Evolutionary conservation across 805 yeast genomes (phyloP).

Genomic region (Candida fluviatilis): DNA sequence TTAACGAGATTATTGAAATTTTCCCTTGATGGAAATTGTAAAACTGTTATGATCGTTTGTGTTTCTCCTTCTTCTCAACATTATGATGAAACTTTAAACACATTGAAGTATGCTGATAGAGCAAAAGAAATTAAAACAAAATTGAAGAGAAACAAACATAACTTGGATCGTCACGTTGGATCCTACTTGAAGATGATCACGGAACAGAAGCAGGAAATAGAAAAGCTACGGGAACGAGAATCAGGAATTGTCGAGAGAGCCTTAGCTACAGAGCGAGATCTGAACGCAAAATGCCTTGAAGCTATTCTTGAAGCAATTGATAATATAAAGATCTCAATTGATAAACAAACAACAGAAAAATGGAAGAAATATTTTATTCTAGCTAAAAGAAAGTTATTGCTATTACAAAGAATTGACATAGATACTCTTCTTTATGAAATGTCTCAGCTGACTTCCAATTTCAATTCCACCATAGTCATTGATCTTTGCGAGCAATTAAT

Average conservation of each 20-base stretch:
- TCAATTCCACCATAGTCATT: slow-evolving; percentile 7
- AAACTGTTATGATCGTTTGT: slow-evolving; percentile 95
- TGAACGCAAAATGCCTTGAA: slow-evolving; percentile 35
- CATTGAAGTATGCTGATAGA: slow-evolving; percentile 85
- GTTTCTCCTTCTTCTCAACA: slow-evolving; percentile 82
- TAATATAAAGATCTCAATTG: slow-evolving; percentile 36
- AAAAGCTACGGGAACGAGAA: slow-evolving; percentile 58
- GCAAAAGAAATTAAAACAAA: slow-evolving; percentile 90
- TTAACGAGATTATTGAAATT: slow-evolving; percentile 82
- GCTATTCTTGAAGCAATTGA: slow-evolving; percentile 40
- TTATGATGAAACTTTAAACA: slow-evolving; percentile 89
- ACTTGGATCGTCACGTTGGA: slow-evolving; percentile 77
- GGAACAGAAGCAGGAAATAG: slow-evolving; percentile 73
- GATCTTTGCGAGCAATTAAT: slow-evolving; percentile 30
- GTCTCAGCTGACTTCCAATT: neutral
- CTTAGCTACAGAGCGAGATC: slow-evolving; percentile 27
- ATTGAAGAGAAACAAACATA: slow-evolving; percentile 66
- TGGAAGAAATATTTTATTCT: slow-evolving; percentile 40
- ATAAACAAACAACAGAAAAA: slow-evolving; percentile 41
- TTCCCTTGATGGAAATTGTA: slow-evolving; percentile 91
- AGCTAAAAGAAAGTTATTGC: slow-evolving; percentile 44
- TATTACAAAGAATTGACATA: slow-evolving; percentile 41
- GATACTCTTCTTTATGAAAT: slow-evolving; percentile 17
- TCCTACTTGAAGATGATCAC: slow-evolving; percentile 80
- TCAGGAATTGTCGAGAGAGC: slow-evolving; percentile 35